Percentiles rank a stretch among this genome's conserved stretches.
phyloP scores from a whole-genome alignment of 805 yeast species.

The Priceomyces carsonii region DNA sequence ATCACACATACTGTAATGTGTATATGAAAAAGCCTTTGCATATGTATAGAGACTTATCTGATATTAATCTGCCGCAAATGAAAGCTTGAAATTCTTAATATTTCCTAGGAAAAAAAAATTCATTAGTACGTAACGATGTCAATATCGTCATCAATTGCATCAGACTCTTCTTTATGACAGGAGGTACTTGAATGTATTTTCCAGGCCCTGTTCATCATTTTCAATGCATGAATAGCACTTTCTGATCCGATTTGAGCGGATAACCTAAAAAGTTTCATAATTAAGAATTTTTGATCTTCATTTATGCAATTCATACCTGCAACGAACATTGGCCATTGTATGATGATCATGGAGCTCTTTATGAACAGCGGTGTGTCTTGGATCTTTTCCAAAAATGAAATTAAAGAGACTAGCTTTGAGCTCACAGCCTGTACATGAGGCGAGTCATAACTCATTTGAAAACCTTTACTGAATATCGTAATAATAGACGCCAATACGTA shows the following conservation, averaged over 20 bases:
- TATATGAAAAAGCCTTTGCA: no score
- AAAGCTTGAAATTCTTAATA: no score
- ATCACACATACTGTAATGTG: no score
- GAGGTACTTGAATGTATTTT: not conserved
- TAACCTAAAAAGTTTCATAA: slow-evolving; percentile 33
- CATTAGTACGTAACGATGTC: slow-evolving; percentile 2
- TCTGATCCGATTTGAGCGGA: slow-evolving; percentile 41
- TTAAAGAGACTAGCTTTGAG: slow-evolving; percentile 23
- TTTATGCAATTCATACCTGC: slow-evolving; percentile 41
- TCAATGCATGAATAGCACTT: slow-evolving; percentile 33
- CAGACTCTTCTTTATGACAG: not conserved
- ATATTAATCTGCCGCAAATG: no score
- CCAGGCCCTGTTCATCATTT: slow-evolving; percentile 20
- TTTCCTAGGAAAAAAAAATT: no score
- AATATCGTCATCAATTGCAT: not conserved
- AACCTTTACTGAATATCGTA: slow-evolving; percentile 35
- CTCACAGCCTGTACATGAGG: slow-evolving; percentile 39
- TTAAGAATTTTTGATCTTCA: slow-evolving; percentile 24
- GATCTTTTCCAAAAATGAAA: slow-evolving; percentile 20
- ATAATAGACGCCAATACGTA: slow-evolving; percentile 34
- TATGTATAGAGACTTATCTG: no score
- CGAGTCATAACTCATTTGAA: slow-evolving; percentile 29
- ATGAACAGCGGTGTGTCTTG: slow-evolving; percentile 13
- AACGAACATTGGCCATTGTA: slow-evolving; percentile 47
- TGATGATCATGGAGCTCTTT: slow-evolving; percentile 35